Base-by-base conservation (phyloP, 2,329 filamentous ascomycete genomes). In the Arthrobotrys megalospora region DNA sequence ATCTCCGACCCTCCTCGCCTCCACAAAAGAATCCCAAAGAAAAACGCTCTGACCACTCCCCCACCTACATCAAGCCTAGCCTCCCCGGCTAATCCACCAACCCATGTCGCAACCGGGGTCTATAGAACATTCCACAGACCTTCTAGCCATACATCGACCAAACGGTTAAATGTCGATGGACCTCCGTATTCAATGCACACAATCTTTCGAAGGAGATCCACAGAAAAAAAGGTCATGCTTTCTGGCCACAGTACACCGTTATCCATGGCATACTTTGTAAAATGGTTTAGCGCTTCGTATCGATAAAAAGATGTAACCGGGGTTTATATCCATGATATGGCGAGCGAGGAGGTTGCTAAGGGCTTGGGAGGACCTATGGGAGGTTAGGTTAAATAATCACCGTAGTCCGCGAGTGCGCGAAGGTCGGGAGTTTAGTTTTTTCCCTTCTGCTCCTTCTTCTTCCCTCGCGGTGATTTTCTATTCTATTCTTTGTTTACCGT, bases 91-190 rank as follows among this genome's bases (percentile, higher is more conserved):
- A 71, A 66, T 69, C 71, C 71, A 52, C 53, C 45, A 45, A 65
- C 66, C 65, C 73, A 64, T 69, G 65, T 63, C 64, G 34, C 34
- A 53, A 52, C 65, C 41, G 50, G 73, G 65, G 66, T 77, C 41
- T 47, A 41, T 71, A 65, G 73, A 77, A 77, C 48, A 70, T 77
- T 77, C 73, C 43, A 77, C 36, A 36, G 60, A 66, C 66, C 72
- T 77, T 77, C 73, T 70, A 77, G 73, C 73, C 73, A 71, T 71
- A 66, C 63, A 71, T 43, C n/a, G 14, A 58, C 38, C 48, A 65
- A 70, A 70, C 66, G 65, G 73, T 70, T 77, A 69, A 72, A 77
- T 77, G 48, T 70, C 47, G 55, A 52, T 52, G 50, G 48, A 36
- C 16, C 58, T 70, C 69, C 65, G 72, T 77, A 66, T 77, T 14